phyloP scores from a whole-genome alignment of 495 filamentous ascomycete genomes.

The Daldinia decipiens region DNA sequence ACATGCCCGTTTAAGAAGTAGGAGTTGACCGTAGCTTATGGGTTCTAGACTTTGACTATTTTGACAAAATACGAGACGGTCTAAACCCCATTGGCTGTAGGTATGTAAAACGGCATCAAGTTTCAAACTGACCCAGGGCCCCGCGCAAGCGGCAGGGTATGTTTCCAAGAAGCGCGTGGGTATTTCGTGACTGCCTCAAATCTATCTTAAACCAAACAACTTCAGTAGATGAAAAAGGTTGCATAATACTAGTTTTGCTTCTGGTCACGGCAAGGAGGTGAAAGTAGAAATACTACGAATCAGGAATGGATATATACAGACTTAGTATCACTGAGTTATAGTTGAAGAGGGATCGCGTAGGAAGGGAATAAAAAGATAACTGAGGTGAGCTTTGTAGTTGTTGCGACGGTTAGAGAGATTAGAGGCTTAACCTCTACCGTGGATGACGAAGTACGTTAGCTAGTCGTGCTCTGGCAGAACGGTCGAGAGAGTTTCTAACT shows the following conservation, averaged over 20 bases:
- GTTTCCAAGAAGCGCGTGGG: neutral
- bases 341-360: neutral
- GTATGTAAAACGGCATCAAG: neutral
- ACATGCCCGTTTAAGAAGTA: neutral
- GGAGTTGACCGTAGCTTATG: neutral
- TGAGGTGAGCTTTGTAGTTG: neutral
- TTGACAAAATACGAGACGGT: neutral
- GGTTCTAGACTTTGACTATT: neutral
- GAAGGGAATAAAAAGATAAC: neutral
- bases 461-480: neutral
- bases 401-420: neutral
- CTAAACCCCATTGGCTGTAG: neutral
- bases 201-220: neutral
- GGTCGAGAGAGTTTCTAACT: neutral
- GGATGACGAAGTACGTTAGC: neutral
- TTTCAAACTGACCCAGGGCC: neutral
- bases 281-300: neutral
- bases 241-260: neutral
- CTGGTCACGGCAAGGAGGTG: neutral
- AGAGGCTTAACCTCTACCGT: neutral
- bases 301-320: neutral
- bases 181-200: neutral
- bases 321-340: neutral
- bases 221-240: neutral
- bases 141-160: neutral